Evolutionary conservation across 2,329 filamentous ascomycete species (phyloP), one percentile per base, ranked within the genome.

Genomic region (Sporothrix inflata): DNA sequence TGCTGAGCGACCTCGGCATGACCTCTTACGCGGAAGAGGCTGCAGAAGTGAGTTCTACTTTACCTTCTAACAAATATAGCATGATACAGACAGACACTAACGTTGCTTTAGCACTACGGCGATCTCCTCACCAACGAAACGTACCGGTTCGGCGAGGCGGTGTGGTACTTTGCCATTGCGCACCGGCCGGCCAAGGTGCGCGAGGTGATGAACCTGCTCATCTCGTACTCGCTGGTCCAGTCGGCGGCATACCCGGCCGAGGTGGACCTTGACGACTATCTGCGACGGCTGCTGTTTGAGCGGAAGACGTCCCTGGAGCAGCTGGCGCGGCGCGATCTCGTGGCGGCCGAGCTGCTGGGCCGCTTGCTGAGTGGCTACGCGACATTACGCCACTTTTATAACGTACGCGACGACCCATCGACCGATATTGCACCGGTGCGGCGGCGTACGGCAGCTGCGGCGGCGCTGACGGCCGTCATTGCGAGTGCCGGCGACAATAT

Each of bases 291-390:
- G 53, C 86, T 98, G 70, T 87, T 86, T 70, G 89, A 91, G 69
- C 92, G 94, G 14, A 91, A 91, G 76, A 82, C 88, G 16, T 91
- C 92, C 0, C 85, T 98, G 3, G 89, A 91, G 71, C 85, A 88
- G 40, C 89, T 95, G 70, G 92, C 93, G 6, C 86, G 87, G 34
- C 87, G 91, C 70, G 95, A 98, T 77, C 83, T 92, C 42, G 91
- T 94, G 78, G 94, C 94, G 8, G 95, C 94, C 9, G 88, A 92
- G 76, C 87, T 97, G 12, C 85, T 98, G 3, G 93, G 94, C 63
- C 92, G 91, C 74, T 91, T 94, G 82, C 89, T 98, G 11, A 96
- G 93, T 79, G 95, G 95, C 27, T 98, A 98, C 78, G 95, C 94
- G 27, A 97, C 94, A 0, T 85, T 98, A 24, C 92, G 95, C 47